These are phyloP conservation scores for Aphanomyces stellatus DNA, from an alignment of 352 stramenopile genomes.

Conservation along the genomic window DNA sequence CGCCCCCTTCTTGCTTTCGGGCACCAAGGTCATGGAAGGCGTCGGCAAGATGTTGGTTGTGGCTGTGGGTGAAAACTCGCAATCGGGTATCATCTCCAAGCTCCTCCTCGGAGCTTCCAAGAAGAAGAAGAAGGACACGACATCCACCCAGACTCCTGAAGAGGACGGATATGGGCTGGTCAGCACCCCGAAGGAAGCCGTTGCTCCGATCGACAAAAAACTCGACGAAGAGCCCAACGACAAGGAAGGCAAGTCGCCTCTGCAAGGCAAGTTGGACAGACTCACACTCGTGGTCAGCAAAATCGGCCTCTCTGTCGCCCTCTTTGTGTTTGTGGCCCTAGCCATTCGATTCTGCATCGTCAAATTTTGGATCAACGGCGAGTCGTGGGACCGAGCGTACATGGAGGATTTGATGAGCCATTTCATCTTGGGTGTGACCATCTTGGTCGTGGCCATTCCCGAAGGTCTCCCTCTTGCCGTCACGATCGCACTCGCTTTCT, in stretches of 20 bases:
- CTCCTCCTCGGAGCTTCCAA: background rate
- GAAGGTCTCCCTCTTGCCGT: constrained; percentile 87
- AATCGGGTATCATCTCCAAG: constrained; percentile 34
- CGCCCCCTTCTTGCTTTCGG: constrained; percentile 57
- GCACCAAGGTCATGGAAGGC: constrained; percentile 50
- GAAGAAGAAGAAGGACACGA: background rate
- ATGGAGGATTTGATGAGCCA: constrained; percentile 55
- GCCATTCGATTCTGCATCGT: constrained; percentile 42
- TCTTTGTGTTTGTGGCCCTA: constrained; percentile 57
- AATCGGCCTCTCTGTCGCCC: constrained; percentile 41
- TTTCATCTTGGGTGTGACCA: constrained; percentile 87
- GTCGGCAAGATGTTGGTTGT: constrained; percentile 45
- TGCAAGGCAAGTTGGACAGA: constrained; percentile 69
- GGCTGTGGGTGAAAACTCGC: constrained; percentile 28
- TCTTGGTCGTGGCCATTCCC: constrained; percentile 73
- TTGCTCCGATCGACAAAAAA: too few relatives aligned
- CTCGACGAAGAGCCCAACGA: background rate
- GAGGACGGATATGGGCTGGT: background rate
- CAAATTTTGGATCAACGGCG: constrained; percentile 43
- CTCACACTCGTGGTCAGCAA: constrained; percentile 64
- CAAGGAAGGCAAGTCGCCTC: constrained; percentile 30
- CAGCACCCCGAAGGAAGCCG: background rate
- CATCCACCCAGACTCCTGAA: background rate
- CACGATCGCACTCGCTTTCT: constrained; percentile 83
- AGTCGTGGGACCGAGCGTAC: constrained; percentile 30